Evolutionary conservation across 2,329 filamentous ascomycete genomes (phyloP).

Genomic region (Ceratocystis lukuohia): DNA sequence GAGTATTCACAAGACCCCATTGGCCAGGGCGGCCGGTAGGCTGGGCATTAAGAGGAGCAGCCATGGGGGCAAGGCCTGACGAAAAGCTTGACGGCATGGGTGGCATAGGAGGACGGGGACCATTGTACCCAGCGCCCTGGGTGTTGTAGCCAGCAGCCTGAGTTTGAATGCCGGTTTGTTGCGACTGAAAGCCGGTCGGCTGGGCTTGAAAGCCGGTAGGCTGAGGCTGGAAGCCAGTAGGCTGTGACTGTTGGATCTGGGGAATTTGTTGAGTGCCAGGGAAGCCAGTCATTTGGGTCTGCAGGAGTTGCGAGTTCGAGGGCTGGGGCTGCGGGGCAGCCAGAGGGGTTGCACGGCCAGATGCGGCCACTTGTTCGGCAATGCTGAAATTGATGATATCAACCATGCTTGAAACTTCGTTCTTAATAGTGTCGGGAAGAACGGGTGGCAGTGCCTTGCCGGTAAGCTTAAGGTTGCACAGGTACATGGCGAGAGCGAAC

Average conservation of each 20-base stretch:
- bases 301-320: conserved; percentile 54
- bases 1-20: conserved; percentile 96
- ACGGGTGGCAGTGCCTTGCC: conserved; percentile 63
- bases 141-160: conserved; percentile 61
- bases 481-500: conserved; percentile 95
- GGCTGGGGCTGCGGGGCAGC: conserved; percentile 55
- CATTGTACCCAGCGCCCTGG: conserved; percentile 66
- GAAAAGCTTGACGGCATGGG: conserved; percentile 59
- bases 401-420: conserved; percentile 98
- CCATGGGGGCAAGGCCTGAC: conserved; percentile 43
- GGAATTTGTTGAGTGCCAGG: conserved; percentile 35
- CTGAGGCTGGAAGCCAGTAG: conserved; percentile 31
- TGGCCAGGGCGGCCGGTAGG: conserved; percentile 87
- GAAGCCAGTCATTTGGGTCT: conserved; percentile 56
- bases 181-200: conserved; percentile 48
- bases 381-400: conserved; percentile 97
- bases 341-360: conserved; percentile 35
- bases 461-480: conserved; percentile 86
- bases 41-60: conserved; percentile 67
- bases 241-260: conserved; percentile 19
- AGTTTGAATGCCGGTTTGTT: conserved; percentile 35
- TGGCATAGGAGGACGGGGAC: conserved; percentile 76
- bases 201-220: conserved; percentile 34
- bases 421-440: conserved; percentile 77
- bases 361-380: conserved; percentile 50